phyloP scores from a whole-genome alignment of 768 basidiomycete species.

The Boletales sp. region DNA sequence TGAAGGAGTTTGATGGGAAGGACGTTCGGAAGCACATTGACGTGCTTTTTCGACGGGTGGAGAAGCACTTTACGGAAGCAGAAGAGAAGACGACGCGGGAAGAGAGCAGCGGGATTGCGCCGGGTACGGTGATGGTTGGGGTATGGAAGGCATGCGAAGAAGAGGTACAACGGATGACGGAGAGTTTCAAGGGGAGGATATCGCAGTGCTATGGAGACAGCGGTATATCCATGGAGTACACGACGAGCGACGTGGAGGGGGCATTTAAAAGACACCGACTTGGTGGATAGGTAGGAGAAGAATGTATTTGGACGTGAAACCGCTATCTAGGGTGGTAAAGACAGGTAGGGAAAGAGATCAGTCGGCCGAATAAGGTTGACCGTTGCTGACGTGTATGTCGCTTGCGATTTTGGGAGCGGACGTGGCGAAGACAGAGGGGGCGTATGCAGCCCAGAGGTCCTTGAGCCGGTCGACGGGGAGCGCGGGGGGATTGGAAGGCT shows the following conservation, averaged over 20 bases:
- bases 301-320: conserved; percentile 5
- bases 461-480: conserved; percentile 28
- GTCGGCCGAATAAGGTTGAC: conserved; percentile 8
- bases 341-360: conserved; percentile 2
- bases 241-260: conserved; percentile 66
- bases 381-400: conserved; percentile 9
- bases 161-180: conserved; percentile 71
- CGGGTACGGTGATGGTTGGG: conserved; percentile 67
- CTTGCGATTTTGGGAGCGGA: conserved; percentile 13
- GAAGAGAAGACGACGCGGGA: conserved; percentile 63
- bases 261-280: conserved; percentile 68
- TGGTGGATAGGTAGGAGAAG: conserved; percentile 15
- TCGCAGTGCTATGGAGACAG: conserved; percentile 75
- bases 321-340: conserved; percentile 10
- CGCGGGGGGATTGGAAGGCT: conserved; percentile 5
- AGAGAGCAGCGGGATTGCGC: conserved; percentile 47
- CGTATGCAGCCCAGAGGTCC: conserved; percentile 41
- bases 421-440: conserved; percentile 36
- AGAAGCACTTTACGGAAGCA: conserved; percentile 92
- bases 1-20: conserved; percentile 83
- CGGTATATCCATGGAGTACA: conserved; percentile 73
- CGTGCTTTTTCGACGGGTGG: conserved; percentile 82
- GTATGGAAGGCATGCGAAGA: conserved; percentile 93
- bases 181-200: conserved; percentile 65
- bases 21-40: conserved; percentile 90